Conservation (phyloP, 805 yeast species). For the Novakomyces olei region DNA sequence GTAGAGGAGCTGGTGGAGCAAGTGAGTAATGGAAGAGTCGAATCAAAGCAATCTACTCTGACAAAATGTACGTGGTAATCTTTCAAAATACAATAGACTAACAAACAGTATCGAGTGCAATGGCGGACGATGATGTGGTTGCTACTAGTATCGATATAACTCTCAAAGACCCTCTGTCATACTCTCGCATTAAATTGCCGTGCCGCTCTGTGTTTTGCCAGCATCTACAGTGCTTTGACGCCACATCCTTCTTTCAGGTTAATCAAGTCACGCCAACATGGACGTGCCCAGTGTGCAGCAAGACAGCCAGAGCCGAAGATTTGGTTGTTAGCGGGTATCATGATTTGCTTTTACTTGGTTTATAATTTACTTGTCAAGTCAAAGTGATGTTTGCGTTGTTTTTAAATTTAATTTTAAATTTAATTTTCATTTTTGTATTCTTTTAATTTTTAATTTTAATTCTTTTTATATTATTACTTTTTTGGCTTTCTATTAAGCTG, state of each 20-base stretch:
- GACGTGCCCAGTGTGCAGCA: conserved; percentile 70
- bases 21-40: conserved; percentile 27
- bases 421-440: too few relatives aligned
- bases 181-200: conserved; percentile 47
- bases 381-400: too few relatives aligned
- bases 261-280: conserved; percentile 68
- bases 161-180: conserved; percentile 60
- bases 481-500: too few relatives aligned
- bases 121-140: conserved; percentile 48
- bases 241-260: conserved; percentile 42
- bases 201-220: conserved; percentile 46
- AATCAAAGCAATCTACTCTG: conserved; percentile 30
- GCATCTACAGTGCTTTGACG: conserved; percentile 82
- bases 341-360: too few relatives aligned
- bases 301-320: conserved; percentile 28
- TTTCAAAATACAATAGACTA: conserved; percentile 7
- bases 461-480: too few relatives aligned
- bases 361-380: too few relatives aligned
- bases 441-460: too few relatives aligned
- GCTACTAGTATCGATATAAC: conserved; percentile 45
- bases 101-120: conserved; percentile 14
- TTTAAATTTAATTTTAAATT: too few relatives aligned
- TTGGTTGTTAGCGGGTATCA: conserved; percentile 56
- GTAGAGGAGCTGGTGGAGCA: conserved; percentile 22
- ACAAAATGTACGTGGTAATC: conserved; percentile 19